Evolutionary conservation across 768 basidiomycete species (phyloP), one percentile per base, ranked within the genome.

Genomic region (Chiua virens): DNA sequence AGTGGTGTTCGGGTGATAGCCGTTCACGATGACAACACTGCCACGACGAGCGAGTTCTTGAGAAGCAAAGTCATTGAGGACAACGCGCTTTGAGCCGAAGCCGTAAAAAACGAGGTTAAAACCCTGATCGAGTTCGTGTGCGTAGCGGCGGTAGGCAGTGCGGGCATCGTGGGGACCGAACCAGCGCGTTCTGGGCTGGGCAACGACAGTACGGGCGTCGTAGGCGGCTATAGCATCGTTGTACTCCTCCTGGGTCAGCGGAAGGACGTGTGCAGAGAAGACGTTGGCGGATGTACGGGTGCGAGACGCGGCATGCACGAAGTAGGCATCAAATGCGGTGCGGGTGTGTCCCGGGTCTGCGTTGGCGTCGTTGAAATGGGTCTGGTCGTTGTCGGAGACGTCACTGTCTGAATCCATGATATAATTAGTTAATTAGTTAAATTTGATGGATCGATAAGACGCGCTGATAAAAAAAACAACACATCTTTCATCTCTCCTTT

Each of bases 101-200:
- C 96, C 96, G 61, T 92, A 92, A 67, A 92, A 85, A 18, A 95
- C 69, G 39, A 98, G 72, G 67, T 91, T 94, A 76, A 93, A 98
- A 1, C 92, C 94, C 64, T 86, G 80, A 3, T 75, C 72, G 22
- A 98, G 76, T 67, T 98, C 92, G 54, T 76, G 72, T 39, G 80
- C 70, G 65, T 87, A 88, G 38, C 84, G 79, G 21, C 75, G 71
- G 61, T 87, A 85, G 17, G 81, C 71, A 5, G 65, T 56, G 17
- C 35, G 43, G 22, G 43, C 5, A 17, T 58, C 61, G 22, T 47
- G 41, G 18, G 17, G 45, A 18, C 64, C 58, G 1, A 27, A 48
- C 66, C 66, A 67, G 22, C 50, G 55, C 9, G 66, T 68, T 20
- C 18, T 45, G 18, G 53, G 45, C 3, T 38, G 28, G 22, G 54